Base-by-base conservation (phyloP, 257 asterid species). In the Ajuga chamaepitys region DNA sequence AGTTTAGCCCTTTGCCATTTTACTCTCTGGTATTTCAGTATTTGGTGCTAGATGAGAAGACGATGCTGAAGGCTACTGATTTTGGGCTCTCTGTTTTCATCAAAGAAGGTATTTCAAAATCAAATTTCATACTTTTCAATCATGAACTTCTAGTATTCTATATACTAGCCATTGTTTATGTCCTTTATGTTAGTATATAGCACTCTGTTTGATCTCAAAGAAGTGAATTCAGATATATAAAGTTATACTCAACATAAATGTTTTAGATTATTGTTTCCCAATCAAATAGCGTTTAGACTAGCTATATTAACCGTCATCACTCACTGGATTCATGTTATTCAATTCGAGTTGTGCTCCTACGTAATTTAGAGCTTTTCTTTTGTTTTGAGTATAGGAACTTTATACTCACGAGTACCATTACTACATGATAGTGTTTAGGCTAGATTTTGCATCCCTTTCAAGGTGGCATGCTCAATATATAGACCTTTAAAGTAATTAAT, bases 61-160 rank as follows among this genome's bases (percentile, higher is more conserved):
- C 88, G 6, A 89, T 78, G 88, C 56, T 89, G 7, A 89, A 89
- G 55, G 94, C 95, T 0, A 89, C 95, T 35, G 96, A 86, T 78
- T 89, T 89, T 62, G 96, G 96, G 56, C 95, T 89, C 67, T 85
- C 94, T 59, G 96, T 89, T 24, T 89, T 86, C 75, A 85, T 89
- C 45, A 95, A 89, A 66, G 91, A 89, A 83, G 96, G 96, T 86
- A 24, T 28, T 34, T 74, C 11, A 42, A 9, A 4, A 9, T 38
- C 45, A 3, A 7, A 51, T 12, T 50, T 48, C 51, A 14, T 67
- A 2, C 62, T 66, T 56, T 25, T 40, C 1, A 54, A 13, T 48
- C 24, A 2, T 2, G 44, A 7, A 26, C 18, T 42, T 48, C 22
- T 18, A 58, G 1, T 7, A 52, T 61, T 67, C 25, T 60, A 46